A percentile compares a stretch with the other conserved stretches of the same genome.
phyloP scores from a whole-genome alignment of 2,329 filamentous ascomycete species.

The Sclerotinia nivalis region DNA sequence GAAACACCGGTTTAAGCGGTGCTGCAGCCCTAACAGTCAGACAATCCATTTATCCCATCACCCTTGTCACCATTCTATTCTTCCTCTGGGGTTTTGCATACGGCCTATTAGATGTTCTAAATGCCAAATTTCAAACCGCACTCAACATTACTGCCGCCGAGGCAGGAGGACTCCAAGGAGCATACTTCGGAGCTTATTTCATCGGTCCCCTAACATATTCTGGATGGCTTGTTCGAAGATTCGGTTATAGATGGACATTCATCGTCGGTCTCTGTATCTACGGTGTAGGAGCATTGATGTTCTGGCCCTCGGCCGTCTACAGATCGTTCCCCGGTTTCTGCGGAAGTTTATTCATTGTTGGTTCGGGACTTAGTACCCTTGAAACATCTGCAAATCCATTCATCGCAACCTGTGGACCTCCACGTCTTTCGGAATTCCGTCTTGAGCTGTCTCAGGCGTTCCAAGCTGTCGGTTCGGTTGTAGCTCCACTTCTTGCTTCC shows the following conservation, averaged over 20 bases:
- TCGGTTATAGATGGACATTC: conserved; percentile 77
- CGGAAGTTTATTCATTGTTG: conserved; percentile 61
- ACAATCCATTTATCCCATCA: conserved; percentile 23
- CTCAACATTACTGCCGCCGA: conserved; percentile 58
- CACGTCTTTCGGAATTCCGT: conserved; percentile 71
- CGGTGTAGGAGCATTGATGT: conserved; percentile 73
- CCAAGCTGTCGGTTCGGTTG: conserved; percentile 71
- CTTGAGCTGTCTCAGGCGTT: conserved; percentile 74
- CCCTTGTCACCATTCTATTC: conserved; percentile 20
- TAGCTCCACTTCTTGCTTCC: conserved; percentile 70
- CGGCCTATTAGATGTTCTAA: conserved; percentile 79
- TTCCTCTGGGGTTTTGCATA: conserved; percentile 57
- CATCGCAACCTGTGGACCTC: conserved; percentile 68
- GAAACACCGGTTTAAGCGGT: conserved; percentile 6
- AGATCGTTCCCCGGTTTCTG: conserved; percentile 35
- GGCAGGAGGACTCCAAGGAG: conserved; percentile 65
- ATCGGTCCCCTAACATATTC: conserved; percentile 65
- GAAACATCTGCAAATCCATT: conserved; percentile 81
- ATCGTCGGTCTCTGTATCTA: conserved; percentile 75
- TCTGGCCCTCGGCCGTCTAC: conserved; percentile 73
- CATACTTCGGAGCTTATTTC: conserved; percentile 72
- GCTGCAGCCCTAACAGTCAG: conserved; percentile 14
- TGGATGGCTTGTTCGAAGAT: conserved; percentile 68
- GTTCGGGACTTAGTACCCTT: conserved; percentile 72
- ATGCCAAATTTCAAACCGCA: conserved; percentile 57